phyloP scores from a whole-genome alignment of 1,139 yeast species.

The Saccharomycopsis hybrid region DNA sequence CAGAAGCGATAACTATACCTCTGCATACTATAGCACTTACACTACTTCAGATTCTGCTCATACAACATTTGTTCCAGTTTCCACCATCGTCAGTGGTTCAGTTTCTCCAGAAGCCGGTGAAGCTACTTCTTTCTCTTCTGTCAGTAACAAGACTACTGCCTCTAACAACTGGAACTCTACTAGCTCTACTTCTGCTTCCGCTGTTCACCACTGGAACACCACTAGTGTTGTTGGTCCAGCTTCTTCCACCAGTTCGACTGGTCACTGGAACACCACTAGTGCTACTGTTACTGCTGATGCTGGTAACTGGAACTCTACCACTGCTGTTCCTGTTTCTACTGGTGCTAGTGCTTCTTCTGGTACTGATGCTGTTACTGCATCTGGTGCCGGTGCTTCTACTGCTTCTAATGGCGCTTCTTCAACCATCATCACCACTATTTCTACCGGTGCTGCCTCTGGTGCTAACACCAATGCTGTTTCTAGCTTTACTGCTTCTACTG shows the following conservation, averaged over 20 bases:
- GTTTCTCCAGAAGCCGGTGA: neutral
- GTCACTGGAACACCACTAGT: neutral
- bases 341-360: neutral
- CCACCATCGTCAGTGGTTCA: slow-evolving; percentile 6
- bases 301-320: too few relatives aligned
- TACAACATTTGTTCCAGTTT: slow-evolving; percentile 13
- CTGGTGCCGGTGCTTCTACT: slow-evolving; percentile 2
- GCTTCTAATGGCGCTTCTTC: neutral
- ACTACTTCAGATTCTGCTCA: slow-evolving; percentile 4
- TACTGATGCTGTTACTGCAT: slow-evolving; percentile 1
- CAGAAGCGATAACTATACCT: slow-evolving; percentile 11
- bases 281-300: neutral
- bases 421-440: slow-evolving; percentile 38
- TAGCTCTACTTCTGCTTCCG: neutral
- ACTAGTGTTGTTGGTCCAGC: neutral
- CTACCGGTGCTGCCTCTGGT: slow-evolving; percentile 31
- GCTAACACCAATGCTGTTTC: slow-evolving; percentile 29
- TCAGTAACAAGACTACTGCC: neutral
- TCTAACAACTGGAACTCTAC: neutral
- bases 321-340: neutral
- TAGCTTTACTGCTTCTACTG: neutral
- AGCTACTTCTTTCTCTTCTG: neutral
- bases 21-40: slow-evolving; percentile 5
- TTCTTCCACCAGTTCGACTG: neutral
- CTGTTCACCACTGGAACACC: neutral